These are phyloP conservation scores for Trichoderma koningii DNA, from an alignment of 2,329 filamentous ascomycete genomes.

Conservation along the genomic window DNA sequence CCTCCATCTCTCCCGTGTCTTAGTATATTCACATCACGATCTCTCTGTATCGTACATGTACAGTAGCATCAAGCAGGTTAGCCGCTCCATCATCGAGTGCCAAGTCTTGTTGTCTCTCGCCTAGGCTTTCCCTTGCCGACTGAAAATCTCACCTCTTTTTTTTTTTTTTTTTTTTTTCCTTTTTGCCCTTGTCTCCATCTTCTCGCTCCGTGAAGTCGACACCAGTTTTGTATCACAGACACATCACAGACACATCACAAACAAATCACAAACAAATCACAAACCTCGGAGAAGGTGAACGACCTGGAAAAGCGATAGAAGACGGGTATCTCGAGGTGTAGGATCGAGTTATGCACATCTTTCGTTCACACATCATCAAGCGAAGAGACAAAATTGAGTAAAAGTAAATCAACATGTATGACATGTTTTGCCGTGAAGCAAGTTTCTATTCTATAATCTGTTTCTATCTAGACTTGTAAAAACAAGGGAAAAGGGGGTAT, in stretches of 20 bases:
- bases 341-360: not conserved
- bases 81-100: not conserved
- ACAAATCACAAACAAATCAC: not conserved
- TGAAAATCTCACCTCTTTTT: too few species aligned
- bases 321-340: not conserved
- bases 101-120: not conserved
- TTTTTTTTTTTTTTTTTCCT: not conserved
- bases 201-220: not conserved
- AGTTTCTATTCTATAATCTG: conserved; percentile 23
- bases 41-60: too few species aligned
- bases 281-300: too few species aligned
- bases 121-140: conserved; percentile 4
- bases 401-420: not conserved
- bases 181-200: not conserved
- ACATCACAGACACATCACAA: not conserved
- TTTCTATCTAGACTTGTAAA: conserved; percentile 25
- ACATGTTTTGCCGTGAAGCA: conserved; percentile 25
- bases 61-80: not conserved
- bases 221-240: not conserved
- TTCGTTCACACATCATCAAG: not conserved
- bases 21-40: too few species aligned
- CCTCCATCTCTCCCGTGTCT: too few species aligned
- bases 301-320: not conserved
- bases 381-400: not conserved
- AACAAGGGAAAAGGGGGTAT: conserved; percentile 25